A percentile compares a stretch with the other conserved stretches of the same genome.
Conservation (phyloP, 2,329 filamentous ascomycete species). For the Paecilomyces fulvus region DNA sequence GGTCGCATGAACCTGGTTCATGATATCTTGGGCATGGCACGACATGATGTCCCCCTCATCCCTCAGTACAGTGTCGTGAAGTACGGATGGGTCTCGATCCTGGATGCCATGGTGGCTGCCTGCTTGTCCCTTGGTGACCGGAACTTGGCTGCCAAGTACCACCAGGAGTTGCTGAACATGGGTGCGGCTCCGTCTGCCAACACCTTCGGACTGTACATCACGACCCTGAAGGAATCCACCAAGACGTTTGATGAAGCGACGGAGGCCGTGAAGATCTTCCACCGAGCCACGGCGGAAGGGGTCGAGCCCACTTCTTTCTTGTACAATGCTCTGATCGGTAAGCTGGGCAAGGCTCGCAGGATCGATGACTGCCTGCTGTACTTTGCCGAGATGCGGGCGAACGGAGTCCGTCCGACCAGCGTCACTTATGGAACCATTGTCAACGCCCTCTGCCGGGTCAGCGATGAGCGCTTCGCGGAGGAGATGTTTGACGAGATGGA, state of each 20-base stretch:
- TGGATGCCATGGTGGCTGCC: slow-evolving; percentile 93
- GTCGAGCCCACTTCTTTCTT: slow-evolving; percentile 95
- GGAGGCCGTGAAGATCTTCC: slow-evolving; percentile 95
- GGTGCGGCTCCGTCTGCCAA: slow-evolving; percentile 89
- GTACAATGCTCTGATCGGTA: slow-evolving; percentile 97
- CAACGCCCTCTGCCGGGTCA: slow-evolving; percentile 93
- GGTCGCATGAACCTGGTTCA: slow-evolving; percentile 73
- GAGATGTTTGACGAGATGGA: slow-evolving; percentile 99
- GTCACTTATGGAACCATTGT: slow-evolving; percentile 98
- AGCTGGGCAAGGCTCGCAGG: slow-evolving; percentile 92
- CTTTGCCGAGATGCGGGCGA: slow-evolving; percentile 92
- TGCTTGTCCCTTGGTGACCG: slow-evolving; percentile 78
- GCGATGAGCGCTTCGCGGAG: slow-evolving; percentile 94
- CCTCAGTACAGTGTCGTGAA: slow-evolving; percentile 78
- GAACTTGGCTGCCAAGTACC: slow-evolving; percentile 71
- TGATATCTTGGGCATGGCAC: slow-evolving; percentile 82
- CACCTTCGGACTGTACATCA: slow-evolving; percentile 97
- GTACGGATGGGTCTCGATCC: slow-evolving; percentile 92
- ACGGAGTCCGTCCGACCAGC: slow-evolving; percentile 89
- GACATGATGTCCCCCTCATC: slow-evolving; percentile 76
- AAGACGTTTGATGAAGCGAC: slow-evolving; percentile 98
- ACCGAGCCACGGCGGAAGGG: slow-evolving; percentile 83
- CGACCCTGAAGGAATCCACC: slow-evolving; percentile 92
- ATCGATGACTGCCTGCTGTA: slow-evolving; percentile 98
- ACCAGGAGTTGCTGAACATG: slow-evolving; percentile 85